A percentile compares a stretch with the other conserved stretches of the same genome.
These are phyloP conservation scores for Mucor indicus DNA, from an alignment of 371 early-diverging fungal species.

Conservation along the genomic window DNA sequence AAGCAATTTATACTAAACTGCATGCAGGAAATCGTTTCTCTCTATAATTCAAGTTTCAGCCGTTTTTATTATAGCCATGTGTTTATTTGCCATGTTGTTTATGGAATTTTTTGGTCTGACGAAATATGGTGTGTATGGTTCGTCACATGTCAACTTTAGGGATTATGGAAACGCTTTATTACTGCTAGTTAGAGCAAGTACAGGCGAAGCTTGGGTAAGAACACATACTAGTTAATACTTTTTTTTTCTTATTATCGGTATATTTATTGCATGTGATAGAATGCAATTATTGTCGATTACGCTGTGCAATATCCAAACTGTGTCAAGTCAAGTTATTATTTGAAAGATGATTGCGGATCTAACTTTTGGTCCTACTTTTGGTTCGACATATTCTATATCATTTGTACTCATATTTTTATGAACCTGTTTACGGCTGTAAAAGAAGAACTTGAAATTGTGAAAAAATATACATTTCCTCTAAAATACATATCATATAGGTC, in stretches of 20 bases:
- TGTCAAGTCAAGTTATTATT: slow-evolving; percentile 36
- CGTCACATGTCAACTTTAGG: slow-evolving; percentile 44
- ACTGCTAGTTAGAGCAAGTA: slow-evolving; percentile 52
- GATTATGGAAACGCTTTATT: slow-evolving; percentile 55
- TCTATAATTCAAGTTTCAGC: slow-evolving; percentile 56
- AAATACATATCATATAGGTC: slow-evolving; percentile 33
- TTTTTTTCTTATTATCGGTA: no score
- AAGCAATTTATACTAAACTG: no score
- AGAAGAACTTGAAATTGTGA: background rate
- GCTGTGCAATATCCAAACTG: slow-evolving; percentile 49
- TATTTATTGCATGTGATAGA: no score
- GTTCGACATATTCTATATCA: slow-evolving; percentile 53
- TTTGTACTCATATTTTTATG: slow-evolving; percentile 58
- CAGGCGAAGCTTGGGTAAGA: slow-evolving; percentile 58
- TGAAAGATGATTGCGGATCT: slow-evolving; percentile 54
- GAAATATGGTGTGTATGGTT: slow-evolving; percentile 46
- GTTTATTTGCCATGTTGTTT: slow-evolving; percentile 57
- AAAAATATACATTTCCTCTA: no score
- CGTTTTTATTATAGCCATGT: slow-evolving; percentile 55
- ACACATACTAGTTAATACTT: no score
- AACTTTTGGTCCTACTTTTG: slow-evolving; percentile 52
- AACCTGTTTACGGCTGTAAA: slow-evolving; percentile 61
- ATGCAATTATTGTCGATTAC: slow-evolving; percentile 56
- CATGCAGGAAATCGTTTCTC: slow-evolving; percentile 39
- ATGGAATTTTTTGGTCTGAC: slow-evolving; percentile 61